These are phyloP conservation scores for Polygonum maritimum DNA, from an alignment of 148 eudicot species.

Conservation along the genomic window DNA sequence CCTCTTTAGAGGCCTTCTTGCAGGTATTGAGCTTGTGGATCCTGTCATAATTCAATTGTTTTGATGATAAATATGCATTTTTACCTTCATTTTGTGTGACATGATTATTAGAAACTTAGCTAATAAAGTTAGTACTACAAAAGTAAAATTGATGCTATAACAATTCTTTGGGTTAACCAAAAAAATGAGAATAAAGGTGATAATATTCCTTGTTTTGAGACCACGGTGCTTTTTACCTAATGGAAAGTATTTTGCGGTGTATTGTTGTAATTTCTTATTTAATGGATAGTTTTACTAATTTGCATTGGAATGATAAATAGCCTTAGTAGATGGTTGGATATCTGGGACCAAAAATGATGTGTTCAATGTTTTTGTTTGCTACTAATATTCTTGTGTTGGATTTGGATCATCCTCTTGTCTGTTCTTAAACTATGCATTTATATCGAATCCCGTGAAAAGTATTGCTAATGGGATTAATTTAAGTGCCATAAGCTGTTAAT, in stretches of 20 bases:
- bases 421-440: constrained; percentile 1
- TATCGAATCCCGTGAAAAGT: not conserved
- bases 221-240: not conserved
- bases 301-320: not conserved
- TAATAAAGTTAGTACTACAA: not conserved
- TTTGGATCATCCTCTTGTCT: constrained; percentile 10
- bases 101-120: not conserved
- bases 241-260: not conserved
- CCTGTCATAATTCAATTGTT: not conserved
- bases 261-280: not conserved
- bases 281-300: not conserved
- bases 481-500: not conserved
- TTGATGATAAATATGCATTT: not conserved
- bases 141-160: not conserved
- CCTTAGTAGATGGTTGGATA: not conserved
- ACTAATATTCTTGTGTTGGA: not conserved
- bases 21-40: constrained; percentile 34
- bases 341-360: constrained; percentile 7
- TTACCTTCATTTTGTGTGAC: not conserved
- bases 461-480: not conserved
- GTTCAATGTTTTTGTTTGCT: constrained; percentile 9
- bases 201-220: not conserved
- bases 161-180: not conserved
- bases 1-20: constrained; percentile 90
- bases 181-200: not conserved